Evolutionary conservation across 768 basidiomycete genomes (phyloP).

Genomic region (Podaxis pistillaris): DNA sequence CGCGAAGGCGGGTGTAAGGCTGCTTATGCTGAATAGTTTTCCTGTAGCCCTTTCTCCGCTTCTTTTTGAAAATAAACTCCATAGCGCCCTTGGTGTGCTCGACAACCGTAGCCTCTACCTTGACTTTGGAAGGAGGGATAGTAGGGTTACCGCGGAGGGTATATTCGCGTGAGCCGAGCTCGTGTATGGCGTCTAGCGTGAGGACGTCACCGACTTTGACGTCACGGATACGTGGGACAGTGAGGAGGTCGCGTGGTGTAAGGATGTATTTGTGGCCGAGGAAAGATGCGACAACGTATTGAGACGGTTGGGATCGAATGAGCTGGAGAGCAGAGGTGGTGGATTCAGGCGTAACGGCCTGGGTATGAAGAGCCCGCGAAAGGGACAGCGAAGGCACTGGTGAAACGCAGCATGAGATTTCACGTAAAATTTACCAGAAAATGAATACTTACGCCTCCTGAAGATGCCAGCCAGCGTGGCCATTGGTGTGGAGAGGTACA

Average conservation of each 20-base stretch:
- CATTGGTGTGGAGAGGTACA: slow-evolving; percentile 21
- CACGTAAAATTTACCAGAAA: background rate
- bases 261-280: slow-evolving; percentile 88
- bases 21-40: slow-evolving; percentile 93
- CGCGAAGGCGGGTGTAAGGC: slow-evolving; percentile 90
- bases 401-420: slow-evolving; percentile 12
- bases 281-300: slow-evolving; percentile 89
- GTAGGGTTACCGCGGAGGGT: slow-evolving; percentile 79
- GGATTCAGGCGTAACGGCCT: slow-evolving; percentile 29
- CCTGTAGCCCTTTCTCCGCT: slow-evolving; percentile 96
- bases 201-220: slow-evolving; percentile 85
- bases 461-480: slow-evolving; percentile 27
- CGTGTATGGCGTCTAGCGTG: slow-evolving; percentile 81
- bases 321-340: slow-evolving; percentile 69
- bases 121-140: slow-evolving; percentile 64
- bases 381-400: slow-evolving; percentile 12
- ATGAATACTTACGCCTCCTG: slow-evolving; percentile 29
- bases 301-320: slow-evolving; percentile 87
- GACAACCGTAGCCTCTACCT: slow-evolving; percentile 86
- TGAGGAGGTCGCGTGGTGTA: slow-evolving; percentile 87
- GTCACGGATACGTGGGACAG: slow-evolving; percentile 87
- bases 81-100: slow-evolving; percentile 96
- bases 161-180: slow-evolving; percentile 94
- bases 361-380: slow-evolving; percentile 24
- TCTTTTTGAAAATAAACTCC: slow-evolving; percentile 94